Evolutionary conservation across 306 rosid genomes (phyloP).

Genomic region (Cucumis cinereus): DNA sequence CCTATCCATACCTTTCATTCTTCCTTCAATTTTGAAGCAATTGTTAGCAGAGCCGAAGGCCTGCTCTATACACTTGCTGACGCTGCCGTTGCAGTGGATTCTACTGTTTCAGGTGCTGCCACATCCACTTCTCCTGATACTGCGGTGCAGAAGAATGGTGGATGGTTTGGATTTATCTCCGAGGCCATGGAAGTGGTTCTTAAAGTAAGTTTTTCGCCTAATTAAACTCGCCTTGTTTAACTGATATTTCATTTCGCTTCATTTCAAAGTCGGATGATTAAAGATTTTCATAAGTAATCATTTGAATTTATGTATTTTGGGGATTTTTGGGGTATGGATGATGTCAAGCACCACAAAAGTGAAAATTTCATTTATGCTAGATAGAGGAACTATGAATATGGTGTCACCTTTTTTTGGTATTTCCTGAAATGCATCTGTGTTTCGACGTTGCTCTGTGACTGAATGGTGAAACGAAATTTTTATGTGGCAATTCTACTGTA

Average conservation of each 20-base stretch:
- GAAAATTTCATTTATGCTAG: not conserved
- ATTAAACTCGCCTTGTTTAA: not conserved
- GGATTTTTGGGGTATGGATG: not conserved
- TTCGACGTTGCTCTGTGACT: not conserved
- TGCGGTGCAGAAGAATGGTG: constrained; percentile 62
- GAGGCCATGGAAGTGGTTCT: constrained; percentile 85
- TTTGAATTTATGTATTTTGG: not conserved
- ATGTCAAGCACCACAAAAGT: not conserved
- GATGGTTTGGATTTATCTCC: constrained; percentile 93
- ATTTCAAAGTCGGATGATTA: too few relatives aligned
- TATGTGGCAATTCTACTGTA: not conserved
- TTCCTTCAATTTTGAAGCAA: constrained; percentile 29
- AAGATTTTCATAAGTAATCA: too few relatives aligned
- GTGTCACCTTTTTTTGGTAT: not conserved
- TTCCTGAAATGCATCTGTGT: not conserved
- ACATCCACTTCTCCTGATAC: constrained; percentile 33
- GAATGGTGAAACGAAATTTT: not conserved
- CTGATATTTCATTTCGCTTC: not conserved
- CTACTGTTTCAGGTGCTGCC: constrained; percentile 16
- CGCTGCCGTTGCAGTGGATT: constrained; percentile 56
- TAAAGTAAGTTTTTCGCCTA: constrained; percentile 33
- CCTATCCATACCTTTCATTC: constrained; percentile 37
- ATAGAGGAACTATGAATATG: not conserved
- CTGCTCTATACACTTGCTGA: constrained; percentile 86
- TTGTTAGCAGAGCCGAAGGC: constrained; percentile 48